Evolutionary conservation across 116 monocot genomes (phyloP), one percentile per base, ranked within the genome.

Genomic region (Cymodocea nodosa): DNA sequence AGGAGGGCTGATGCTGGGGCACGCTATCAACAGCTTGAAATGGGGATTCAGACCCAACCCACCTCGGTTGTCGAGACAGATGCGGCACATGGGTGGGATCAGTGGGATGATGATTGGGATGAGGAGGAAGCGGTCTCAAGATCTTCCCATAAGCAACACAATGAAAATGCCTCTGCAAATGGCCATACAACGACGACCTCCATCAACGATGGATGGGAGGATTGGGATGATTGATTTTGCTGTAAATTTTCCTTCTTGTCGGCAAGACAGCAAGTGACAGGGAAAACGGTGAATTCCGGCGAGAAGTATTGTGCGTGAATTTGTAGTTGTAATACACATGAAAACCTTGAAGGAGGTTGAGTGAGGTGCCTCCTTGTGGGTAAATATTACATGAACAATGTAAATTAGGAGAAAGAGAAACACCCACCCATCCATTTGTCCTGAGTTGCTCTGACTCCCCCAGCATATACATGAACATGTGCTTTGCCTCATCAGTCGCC

Each of bases 91-190:
- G 82, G 75, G 5, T 94, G 94, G 94, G 82, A 94, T 37, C 74
- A 86, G 24, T 89, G 94, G 89, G 87, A 77, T 44, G 87, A 94
- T 63, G 82, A 87, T 44, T 89, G 87, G 87, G 84, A 85, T 59
- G 94, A 89, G 2, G 94, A 94, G 50, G 84, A 89, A 74, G 79
- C 75, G 3, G 65, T 62, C 23, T 34, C 64, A 9, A 77, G 74
- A 53, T 54, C 83, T 59, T 39, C 71, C 4, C 70, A 51, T 15
- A 76, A 77, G 48, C 53, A 56, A 14, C 34, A 62, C 25, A 15
- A 53, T n/a, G 60, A 49, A 51, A 74, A 55, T 63, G 64, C 52
- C 74, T 76, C 79, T 0, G 36, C 72, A 11, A 81, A 85, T 70
- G 83, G 85, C 24, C 15, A 25, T 22, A 62, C 86, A 11, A 79